A percentile compares a stretch with the other conserved stretches of the same genome.
These are phyloP conservation scores for Heliocybe sulcata DNA, from an alignment of 1,284 basidiomycete genomes.

Conservation along the genomic window DNA sequence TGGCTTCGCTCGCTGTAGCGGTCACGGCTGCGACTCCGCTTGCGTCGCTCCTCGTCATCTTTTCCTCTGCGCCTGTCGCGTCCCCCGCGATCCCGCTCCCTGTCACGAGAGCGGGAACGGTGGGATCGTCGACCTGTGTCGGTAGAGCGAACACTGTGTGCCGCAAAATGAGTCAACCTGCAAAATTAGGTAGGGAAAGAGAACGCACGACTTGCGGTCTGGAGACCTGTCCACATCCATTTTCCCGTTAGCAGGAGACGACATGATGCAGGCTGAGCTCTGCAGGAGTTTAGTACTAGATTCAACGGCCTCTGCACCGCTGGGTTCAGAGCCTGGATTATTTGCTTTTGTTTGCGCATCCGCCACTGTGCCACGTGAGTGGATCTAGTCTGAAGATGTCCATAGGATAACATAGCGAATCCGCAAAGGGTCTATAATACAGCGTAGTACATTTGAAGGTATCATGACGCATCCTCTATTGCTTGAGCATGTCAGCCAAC, in stretches of 20 bases:
- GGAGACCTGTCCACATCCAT: conserved; percentile 63
- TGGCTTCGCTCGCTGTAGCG: conserved; percentile 33
- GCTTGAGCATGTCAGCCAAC: conserved; percentile 34
- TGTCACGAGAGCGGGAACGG: conserved; percentile 54
- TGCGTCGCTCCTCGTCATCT: conserved; percentile 44
- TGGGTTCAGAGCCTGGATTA: background rate
- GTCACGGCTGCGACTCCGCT: conserved; percentile 44
- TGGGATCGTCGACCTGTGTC: conserved; percentile 71
- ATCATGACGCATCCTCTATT: background rate
- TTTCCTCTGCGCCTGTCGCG: conserved; percentile 47
- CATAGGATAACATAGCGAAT: too few species aligned
- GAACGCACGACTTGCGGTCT: conserved; percentile 56
- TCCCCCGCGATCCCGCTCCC: conserved; percentile 27
- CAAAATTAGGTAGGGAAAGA: conserved; percentile 5
- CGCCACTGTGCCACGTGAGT: too few species aligned
- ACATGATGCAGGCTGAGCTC: conserved; percentile 19
- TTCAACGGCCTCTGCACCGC: background rate
- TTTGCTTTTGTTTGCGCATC: too few species aligned
- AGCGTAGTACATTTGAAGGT: background rate
- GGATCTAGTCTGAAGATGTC: too few species aligned
- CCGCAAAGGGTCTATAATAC: background rate
- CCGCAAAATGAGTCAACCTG: conserved; percentile 20
- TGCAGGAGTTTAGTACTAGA: background rate
- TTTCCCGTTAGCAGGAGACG: conserved; percentile 31
- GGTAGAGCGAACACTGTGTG: conserved; percentile 56